Conservation (phyloP, 148 eudicot species). For the Talinum fruticosum region DNA sequence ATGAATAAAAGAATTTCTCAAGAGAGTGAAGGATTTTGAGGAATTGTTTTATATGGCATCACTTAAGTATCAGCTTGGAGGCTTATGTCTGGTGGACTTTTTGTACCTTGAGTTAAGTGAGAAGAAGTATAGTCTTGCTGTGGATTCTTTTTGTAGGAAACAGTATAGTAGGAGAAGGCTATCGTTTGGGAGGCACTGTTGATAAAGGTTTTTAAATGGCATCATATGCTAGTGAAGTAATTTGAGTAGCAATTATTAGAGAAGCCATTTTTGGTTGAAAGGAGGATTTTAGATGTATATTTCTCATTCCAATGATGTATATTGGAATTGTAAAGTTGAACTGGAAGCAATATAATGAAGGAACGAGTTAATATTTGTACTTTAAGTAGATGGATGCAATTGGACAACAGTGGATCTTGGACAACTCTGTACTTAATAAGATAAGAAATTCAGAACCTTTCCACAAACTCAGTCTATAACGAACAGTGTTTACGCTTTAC, state of each 20-base stretch:
- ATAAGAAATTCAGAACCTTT: too few relatives aligned
- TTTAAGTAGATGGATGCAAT: too few relatives aligned
- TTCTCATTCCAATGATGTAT: background rate
- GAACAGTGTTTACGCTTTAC: too few relatives aligned
- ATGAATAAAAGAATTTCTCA: background rate
- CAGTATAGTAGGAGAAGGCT: background rate
- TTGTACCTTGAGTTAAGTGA: too few relatives aligned
- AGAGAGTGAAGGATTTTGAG: background rate
- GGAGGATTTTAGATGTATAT: background rate
- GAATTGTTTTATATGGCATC: background rate
- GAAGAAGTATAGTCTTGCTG: too few relatives aligned
- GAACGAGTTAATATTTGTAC: too few relatives aligned
- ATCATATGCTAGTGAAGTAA: background rate
- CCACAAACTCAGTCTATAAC: too few relatives aligned
- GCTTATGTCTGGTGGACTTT: too few relatives aligned
- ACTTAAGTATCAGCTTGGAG: too few relatives aligned
- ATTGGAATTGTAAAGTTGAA: background rate
- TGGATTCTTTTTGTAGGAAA: background rate
- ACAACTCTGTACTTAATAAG: too few relatives aligned
- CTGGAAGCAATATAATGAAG: background rate
- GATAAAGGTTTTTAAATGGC: background rate
- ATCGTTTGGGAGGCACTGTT: background rate
- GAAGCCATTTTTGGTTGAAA: background rate
- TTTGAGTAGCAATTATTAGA: background rate
- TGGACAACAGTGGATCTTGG: too few relatives aligned